Evolutionary conservation across 2,329 filamentous ascomycete genomes (phyloP).

Genomic region (Diaporthe sp.): DNA sequence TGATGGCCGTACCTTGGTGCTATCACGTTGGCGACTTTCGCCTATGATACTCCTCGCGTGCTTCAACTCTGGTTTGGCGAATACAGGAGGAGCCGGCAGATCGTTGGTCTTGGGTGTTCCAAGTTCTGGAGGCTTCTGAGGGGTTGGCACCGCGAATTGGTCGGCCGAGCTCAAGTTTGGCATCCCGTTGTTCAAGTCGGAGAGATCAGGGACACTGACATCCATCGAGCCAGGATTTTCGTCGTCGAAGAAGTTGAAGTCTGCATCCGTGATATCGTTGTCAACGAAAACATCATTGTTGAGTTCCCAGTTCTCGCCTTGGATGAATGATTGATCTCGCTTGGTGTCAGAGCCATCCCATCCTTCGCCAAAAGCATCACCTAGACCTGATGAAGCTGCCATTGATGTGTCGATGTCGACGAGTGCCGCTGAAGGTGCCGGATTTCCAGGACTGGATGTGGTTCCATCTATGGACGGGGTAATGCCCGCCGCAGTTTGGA

Average conservation of each 20-base stretch:
- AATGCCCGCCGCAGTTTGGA: slow-evolving; percentile 66
- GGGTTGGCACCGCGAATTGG: slow-evolving; percentile 42
- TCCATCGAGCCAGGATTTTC: slow-evolving; percentile 64
- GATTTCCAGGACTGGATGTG: slow-evolving; percentile 68
- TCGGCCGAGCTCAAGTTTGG: slow-evolving; percentile 37
- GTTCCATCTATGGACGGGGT: slow-evolving; percentile 70
- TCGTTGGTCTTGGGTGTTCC: slow-evolving; percentile 36
- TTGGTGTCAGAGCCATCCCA: slow-evolving; percentile 61
- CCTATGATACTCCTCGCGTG: slow-evolving; percentile 69
- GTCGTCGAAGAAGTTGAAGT: slow-evolving; percentile 88
- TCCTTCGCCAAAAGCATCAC: slow-evolving; percentile 52
- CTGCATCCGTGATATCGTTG: slow-evolving; percentile 83
- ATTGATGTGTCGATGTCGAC: slow-evolving; percentile 56
- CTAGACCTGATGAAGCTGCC: slow-evolving; percentile 45
- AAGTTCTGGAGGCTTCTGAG: slow-evolving; percentile 41
- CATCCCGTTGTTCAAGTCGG: slow-evolving; percentile 46
- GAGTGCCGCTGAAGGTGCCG: slow-evolving; percentile 47
- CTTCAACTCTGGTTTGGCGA: slow-evolving; percentile 71
- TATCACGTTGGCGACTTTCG: slow-evolving; percentile 51
- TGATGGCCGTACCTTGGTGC: slow-evolving; percentile 48
- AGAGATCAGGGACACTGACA: slow-evolving; percentile 52
- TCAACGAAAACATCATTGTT: slow-evolving; percentile 79
- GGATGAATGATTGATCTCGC: slow-evolving; percentile 61
- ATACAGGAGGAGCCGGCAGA: slow-evolving; percentile 53
- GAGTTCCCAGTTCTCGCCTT: slow-evolving; percentile 73